Percentiles rank a stretch among this genome's conserved stretches.
These are phyloP conservation scores for Saccharomyces hybrid DNA, from an alignment of 1,139 yeast species.

Conservation along the genomic window DNA sequence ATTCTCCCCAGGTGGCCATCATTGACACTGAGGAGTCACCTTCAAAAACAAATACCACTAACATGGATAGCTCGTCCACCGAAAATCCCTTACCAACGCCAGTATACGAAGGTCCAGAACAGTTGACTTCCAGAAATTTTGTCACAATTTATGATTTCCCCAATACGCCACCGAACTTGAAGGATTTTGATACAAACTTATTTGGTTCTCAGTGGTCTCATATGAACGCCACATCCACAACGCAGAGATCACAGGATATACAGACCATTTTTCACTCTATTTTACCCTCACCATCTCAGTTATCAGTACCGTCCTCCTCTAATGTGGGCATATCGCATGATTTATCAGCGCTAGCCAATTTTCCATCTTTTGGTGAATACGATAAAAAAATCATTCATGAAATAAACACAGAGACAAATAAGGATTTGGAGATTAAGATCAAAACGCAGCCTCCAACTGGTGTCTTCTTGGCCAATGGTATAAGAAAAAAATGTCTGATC, in stretches of 20 bases:
- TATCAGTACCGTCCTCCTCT: not conserved
- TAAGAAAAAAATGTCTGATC: constrained; percentile 58
- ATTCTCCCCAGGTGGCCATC: constrained; percentile 11
- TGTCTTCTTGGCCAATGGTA: constrained; percentile 62
- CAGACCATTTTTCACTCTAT: constrained; percentile 16
- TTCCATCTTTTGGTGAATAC: constrained; percentile 63
- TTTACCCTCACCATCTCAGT: not conserved
- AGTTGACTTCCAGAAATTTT: constrained; percentile 45
- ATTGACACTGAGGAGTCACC: constrained; percentile 15
- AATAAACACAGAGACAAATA: constrained; percentile 35
- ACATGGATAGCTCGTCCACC: not conserved
- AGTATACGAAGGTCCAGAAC: constrained; percentile 57
- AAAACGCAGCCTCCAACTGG: constrained; percentile 69
- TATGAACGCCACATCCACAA: not conserved
- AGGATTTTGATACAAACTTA: constrained; percentile 40
- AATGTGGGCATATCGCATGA: constrained; percentile 15
- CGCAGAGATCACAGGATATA: constrained; percentile 17
- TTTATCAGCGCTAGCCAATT: constrained; percentile 38
- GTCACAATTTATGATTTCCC: constrained; percentile 44
- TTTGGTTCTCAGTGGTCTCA: constrained; percentile 51
- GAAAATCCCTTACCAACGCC: not conserved
- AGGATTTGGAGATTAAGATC: constrained; percentile 41
- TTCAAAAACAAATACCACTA: constrained; percentile 1
- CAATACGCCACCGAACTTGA: constrained; percentile 12
- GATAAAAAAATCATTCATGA: constrained; percentile 41